Base-by-base conservation (phyloP, 805 yeast species). In the Myxozyma vanderwaltii region DNA sequence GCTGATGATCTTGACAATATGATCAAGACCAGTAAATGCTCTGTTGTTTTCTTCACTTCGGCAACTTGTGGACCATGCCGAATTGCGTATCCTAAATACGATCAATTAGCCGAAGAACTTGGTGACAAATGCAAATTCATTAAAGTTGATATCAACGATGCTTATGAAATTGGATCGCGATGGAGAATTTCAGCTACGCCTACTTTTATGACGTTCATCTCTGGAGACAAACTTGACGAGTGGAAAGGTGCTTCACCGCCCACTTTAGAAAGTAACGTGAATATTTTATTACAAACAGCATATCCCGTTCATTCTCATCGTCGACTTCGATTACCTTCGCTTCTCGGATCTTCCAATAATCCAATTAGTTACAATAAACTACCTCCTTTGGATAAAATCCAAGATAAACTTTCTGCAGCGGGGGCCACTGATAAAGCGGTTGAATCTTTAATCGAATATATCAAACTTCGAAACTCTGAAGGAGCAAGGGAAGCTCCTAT, bases 211-310 rank as follows among this genome's bases (percentile, higher is more conserved):
- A 67, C 68, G 2, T 67, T 51, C 47, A 43, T 60, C 33, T 47
- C 51, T 3, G 66, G 68, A 17, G 51, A 61, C 29, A 52, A 57
- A 31, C 29, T 67, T 19, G 69, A 67, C 24, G 61, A 63, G 21
- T 67, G 69, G 69, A 64, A 65, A 43, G 69, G 69, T 10, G 69
- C 67, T 2, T 51, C 59, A 15, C 67, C 64, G 8, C 52, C 51
- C 5, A 61, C 60, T 7, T 58, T 67, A 39, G 62, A 59, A 29
- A 40, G 64, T 21, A 67, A 67, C 38, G 50, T 67, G 24, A 54
- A 56, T 31, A 45, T 59, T 48, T 46, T 67, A 36, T 19, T 57
- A 7, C 54, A 46, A 23, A 49, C 53, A 6, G 68, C 67, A 10
- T 57, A 58, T 36, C 69, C 69, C 8, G 45, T 61, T 4, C 69